These are phyloP conservation scores for Claviceps quebecensis DNA, from an alignment of 2,329 filamentous ascomycete genomes.

Conservation along the genomic window DNA sequence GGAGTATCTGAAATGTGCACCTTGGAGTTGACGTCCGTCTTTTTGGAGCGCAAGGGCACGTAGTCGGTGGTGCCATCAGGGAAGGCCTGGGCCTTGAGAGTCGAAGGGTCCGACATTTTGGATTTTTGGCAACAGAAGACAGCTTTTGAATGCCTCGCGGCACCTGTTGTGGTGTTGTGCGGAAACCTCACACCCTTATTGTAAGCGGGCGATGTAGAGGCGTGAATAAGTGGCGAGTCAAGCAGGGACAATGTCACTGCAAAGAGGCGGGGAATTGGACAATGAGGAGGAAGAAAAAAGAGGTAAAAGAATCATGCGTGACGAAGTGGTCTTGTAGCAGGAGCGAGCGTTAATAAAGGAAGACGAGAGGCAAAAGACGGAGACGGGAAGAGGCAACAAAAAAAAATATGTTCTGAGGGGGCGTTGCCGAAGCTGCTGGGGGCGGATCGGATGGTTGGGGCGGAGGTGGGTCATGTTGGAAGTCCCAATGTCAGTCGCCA, in stretches of 20 bases:
- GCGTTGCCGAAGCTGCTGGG: constrained; percentile 4
- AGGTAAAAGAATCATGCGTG: too few species aligned
- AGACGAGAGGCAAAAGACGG: not conserved
- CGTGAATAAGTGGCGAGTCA: not conserved
- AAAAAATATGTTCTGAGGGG: not conserved
- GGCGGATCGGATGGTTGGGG: constrained; percentile 5
- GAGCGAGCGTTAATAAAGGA: constrained; percentile 3
- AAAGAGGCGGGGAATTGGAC: not conserved
- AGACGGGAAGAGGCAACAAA: not conserved
- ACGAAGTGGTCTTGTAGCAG: not conserved
- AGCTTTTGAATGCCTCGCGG: not conserved
- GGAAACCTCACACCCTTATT: not conserved
- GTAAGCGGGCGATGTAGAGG: not conserved
- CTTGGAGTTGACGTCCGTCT: constrained; percentile 46
- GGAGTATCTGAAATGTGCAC: constrained; percentile 74
- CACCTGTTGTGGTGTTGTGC: not conserved
- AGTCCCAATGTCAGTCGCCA: not conserved
- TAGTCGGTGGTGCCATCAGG: constrained; percentile 43
- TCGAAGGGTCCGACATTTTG: constrained; percentile 4
- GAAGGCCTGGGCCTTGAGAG: constrained; percentile 26
- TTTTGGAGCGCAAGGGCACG: constrained; percentile 31
- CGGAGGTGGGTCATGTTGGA: constrained; percentile 1
- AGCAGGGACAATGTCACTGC: not conserved
- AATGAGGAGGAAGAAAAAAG: not conserved
- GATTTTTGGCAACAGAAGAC: not conserved